These are phyloP conservation scores for Gryganskiella cystojenkinii DNA, from an alignment of 192 early-diverging fungal species.

Conservation along the genomic window DNA sequence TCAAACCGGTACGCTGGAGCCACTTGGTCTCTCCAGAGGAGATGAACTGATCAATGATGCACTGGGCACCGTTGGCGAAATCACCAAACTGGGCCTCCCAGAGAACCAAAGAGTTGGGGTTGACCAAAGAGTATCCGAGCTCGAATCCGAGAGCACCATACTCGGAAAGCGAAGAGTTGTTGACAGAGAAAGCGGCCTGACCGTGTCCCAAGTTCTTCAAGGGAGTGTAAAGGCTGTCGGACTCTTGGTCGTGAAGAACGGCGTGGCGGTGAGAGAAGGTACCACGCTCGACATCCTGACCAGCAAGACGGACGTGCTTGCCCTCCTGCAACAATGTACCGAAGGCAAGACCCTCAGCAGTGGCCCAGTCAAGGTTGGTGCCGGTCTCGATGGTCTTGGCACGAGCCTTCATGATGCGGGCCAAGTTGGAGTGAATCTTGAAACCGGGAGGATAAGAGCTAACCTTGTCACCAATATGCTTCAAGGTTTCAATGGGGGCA, in stretches of 20 bases:
- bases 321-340: conserved; percentile 92
- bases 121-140: conserved; percentile 95
- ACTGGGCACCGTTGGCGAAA: conserved; percentile 97
- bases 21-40: conserved; percentile 97
- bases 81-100: conserved; percentile 99
- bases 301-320: conserved; percentile 92
- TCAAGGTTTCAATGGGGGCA: conserved; percentile 76
- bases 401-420: conserved; percentile 85
- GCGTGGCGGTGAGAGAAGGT: conserved; percentile 99
- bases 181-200: conserved; percentile 90
- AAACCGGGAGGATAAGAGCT: conserved; percentile 87
- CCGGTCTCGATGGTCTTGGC: conserved; percentile 84
- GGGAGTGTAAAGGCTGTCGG: conserved; percentile 82
- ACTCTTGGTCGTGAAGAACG: conserved; percentile 95
- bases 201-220: conserved; percentile 90
- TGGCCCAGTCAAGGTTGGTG: conserved; percentile 93
- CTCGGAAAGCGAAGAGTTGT: conserved; percentile 97
- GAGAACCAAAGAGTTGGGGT: conserved; percentile 92
- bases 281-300: conserved; percentile 99
- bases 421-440: conserved; percentile 87
- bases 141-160: conserved; percentile 97
- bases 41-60: conserved; percentile 99
- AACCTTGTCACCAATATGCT: conserved; percentile 86
- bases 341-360: conserved; percentile 94
- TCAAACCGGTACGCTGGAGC: conserved; percentile 95